Base-by-base conservation (phyloP, 768 basidiomycete species). In the Suillus decipiens region DNA sequence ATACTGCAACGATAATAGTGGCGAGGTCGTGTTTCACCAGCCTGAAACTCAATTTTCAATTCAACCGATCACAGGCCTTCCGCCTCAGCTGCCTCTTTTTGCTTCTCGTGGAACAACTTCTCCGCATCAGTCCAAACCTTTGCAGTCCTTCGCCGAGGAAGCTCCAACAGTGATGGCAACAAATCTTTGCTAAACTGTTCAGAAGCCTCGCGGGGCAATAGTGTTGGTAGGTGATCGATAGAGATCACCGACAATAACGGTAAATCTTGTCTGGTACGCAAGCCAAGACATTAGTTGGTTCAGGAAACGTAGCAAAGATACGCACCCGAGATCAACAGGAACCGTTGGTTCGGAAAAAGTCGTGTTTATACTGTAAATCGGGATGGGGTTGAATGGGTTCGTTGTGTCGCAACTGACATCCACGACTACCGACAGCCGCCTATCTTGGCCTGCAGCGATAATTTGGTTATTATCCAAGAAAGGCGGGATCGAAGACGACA, bases 381-480 rank as follows among this genome's bases (percentile, higher is more conserved):
- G 97, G 68, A 99, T 91, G 1, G 97, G 97, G 76, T 99, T 99
- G 84, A 90, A 90, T 17, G 97, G 96, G 76, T 99, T 99, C 60
- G 95, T 99, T 28, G 96, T 99, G 76, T 99, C 97, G 80, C 97
- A 99, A 74, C 94, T 96, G 69, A 99, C 97, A 69, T 99, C 97
- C 31, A 98, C 97, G 54, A 98, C 87, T 34, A 96, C 88, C 28
- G 86, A 81, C 64, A 99, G 77, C 62, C 82, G 81, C 64, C 97
- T 83, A 19, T 77, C 69, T 61, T 79, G 76, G 31, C 95, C 94
- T 14, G 91, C 92, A 24, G 82, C 81, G n/a, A 76, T 76, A 66
- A 97, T 89, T 63, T 86, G 85, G 48, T 90, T 86, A 33, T 78
- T 74, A 5, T 88, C 88, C 55, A 97, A 64, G 76, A 98, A 99